phyloP scores from a whole-genome alignment of 768 basidiomycete genomes.

The Hypsizygus marmoreus region DNA sequence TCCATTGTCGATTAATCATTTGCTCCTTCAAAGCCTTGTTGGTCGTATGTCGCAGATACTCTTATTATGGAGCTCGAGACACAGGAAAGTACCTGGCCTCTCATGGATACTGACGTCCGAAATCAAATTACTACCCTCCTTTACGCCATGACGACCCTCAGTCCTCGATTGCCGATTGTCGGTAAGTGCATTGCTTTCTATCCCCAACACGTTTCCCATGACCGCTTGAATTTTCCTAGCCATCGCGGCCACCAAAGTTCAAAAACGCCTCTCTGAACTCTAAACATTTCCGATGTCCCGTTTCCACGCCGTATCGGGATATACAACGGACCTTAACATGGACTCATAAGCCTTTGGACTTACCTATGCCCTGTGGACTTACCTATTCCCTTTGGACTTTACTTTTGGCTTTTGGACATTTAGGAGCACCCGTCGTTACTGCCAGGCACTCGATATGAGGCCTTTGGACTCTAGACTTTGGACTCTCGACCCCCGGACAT shows the following conservation, averaged over 20 bases:
- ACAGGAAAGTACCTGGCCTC: conserved; percentile 65
- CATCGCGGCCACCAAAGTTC: conserved; percentile 40
- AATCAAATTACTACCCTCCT: conserved; percentile 62
- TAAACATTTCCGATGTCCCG: conserved; percentile 9
- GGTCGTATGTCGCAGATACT: conserved; percentile 69
- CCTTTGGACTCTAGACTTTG: conserved; percentile 24
- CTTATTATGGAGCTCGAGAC: conserved; percentile 67
- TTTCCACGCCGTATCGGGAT: background rate
- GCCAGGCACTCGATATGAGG: conserved; percentile 14
- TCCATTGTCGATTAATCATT: conserved; percentile 8
- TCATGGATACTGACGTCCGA: conserved; percentile 59
- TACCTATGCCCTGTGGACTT: conserved; percentile 11
- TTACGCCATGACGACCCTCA: conserved; percentile 65
- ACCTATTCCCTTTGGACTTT: conserved; percentile 9
- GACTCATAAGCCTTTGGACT: conserved; percentile 7
- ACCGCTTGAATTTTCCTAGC: conserved; percentile 22
- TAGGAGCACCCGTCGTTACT: conserved; percentile 21
- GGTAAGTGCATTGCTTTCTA: conserved; percentile 26
- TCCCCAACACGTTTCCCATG: background rate
- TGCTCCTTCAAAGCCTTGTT: conserved; percentile 54
- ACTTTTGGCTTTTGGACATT: conserved; percentile 19
- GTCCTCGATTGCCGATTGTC: conserved; percentile 61
- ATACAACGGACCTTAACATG: conserved; percentile 6
- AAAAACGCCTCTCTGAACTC: conserved; percentile 40
- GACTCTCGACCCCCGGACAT: conserved; percentile 20